Conservation (phyloP, 2,329 filamentous ascomycete genomes). For the Claviceps capensis region DNA sequence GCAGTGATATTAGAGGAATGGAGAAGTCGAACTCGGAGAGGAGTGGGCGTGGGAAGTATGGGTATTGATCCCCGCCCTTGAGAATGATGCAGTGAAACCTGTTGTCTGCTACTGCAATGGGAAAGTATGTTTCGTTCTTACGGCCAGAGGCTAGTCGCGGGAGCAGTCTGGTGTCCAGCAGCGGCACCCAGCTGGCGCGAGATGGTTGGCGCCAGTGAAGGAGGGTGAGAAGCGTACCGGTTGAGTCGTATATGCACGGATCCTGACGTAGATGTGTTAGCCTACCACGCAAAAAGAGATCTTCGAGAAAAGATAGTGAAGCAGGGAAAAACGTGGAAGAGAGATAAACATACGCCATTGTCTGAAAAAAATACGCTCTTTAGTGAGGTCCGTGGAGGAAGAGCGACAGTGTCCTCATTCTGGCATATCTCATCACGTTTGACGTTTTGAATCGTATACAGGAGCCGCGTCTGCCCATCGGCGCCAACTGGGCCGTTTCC, state of each 20-base stretch:
- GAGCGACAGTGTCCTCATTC: conserved; percentile 79
- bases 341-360: conserved; percentile 48
- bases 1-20: conserved; percentile 56
- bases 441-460: conserved; percentile 90
- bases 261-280: conserved; percentile 39
- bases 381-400: conserved; percentile 60
- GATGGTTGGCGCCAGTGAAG: conserved; percentile 81
- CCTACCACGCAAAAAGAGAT: not conserved
- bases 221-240: conserved; percentile 74
- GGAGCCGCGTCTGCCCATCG: conserved; percentile 62
- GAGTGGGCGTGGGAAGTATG: conserved; percentile 80
- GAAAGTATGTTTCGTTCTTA: conserved; percentile 87
- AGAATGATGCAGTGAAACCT: conserved; percentile 98
- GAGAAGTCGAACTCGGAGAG: conserved; percentile 90
- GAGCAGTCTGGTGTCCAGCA: conserved; percentile 78
- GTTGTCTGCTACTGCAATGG: conserved; percentile 78
- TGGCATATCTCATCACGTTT: conserved; percentile 91
- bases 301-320: not conserved
- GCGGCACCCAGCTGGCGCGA: conserved; percentile 79
- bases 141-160: conserved; percentile 70
- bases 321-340: too few species aligned
- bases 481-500: conserved; percentile 78
- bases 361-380: conserved; percentile 87
- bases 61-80: conserved; percentile 85
- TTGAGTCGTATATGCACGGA: conserved; percentile 90